Evolutionary conservation across 139 green algal species (phyloP).

Genomic region (Mesostigma viride): DNA sequence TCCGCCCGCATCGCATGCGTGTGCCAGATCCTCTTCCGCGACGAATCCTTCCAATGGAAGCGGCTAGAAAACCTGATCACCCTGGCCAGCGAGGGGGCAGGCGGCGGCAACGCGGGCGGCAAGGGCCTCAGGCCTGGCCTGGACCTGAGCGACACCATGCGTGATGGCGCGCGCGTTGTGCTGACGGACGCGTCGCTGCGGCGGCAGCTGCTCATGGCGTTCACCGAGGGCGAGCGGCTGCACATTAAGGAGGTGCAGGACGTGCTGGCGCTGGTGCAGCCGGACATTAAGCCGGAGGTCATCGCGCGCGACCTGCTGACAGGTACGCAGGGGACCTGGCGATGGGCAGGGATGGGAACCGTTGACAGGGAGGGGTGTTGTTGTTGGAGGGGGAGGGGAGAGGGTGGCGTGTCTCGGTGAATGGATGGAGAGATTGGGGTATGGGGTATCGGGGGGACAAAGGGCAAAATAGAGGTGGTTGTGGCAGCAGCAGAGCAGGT

Average conservation of each 20-base stretch:
- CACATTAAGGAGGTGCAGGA: conserved; percentile 54
- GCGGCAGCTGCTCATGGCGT: conserved; percentile 72
- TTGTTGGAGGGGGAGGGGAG: conserved; percentile 1
- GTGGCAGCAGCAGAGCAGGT: too few species aligned
- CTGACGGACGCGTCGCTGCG: conserved; percentile 36
- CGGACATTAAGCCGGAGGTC: background rate
- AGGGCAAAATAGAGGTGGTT: background rate
- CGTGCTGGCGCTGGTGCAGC: background rate
- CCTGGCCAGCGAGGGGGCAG: conserved; percentile 60
- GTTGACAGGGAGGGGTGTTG: background rate
- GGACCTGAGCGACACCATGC: conserved; percentile 79
- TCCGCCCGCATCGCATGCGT: too few species aligned
- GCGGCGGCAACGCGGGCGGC: too few species aligned
- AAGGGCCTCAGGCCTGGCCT: conserved; percentile 43
- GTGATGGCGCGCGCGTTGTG: conserved; percentile 40
- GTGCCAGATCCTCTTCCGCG: conserved; percentile 40
- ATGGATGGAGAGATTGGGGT: background rate
- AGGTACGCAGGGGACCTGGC: too few species aligned
- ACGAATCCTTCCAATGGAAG: conserved; percentile 75
- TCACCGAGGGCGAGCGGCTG: conserved; percentile 91
- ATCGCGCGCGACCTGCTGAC: background rate
- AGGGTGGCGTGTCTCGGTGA: background rate
- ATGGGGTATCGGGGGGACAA: background rate
- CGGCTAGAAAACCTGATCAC: conserved; percentile 87
- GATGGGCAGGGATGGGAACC: too few species aligned